These are phyloP conservation scores for Cucurbitaria berberidis DNA, from an alignment of 2,329 filamentous ascomycete genomes.

Conservation along the genomic window DNA sequence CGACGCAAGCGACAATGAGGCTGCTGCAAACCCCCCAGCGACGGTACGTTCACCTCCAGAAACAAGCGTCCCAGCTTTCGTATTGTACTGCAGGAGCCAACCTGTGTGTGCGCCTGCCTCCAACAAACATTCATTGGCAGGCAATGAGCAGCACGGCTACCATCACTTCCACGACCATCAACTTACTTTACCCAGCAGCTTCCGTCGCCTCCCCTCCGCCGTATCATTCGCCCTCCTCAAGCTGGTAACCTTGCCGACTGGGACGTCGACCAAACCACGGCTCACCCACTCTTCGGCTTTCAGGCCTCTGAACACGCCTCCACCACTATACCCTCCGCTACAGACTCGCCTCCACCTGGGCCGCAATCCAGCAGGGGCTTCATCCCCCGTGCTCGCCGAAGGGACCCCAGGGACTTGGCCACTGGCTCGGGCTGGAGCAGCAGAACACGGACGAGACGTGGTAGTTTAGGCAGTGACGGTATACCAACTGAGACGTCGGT, in stretches of 20 bases:
- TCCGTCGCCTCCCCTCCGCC: slow-evolving; percentile 3
- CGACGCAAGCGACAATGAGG: slow-evolving; percentile 7
- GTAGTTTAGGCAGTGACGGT: not conserved
- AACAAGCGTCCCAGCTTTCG: not conserved
- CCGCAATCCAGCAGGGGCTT: not conserved
- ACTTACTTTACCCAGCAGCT: slow-evolving; percentile 11
- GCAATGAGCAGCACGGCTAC: not conserved
- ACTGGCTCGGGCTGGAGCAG: slow-evolving; percentile 10
- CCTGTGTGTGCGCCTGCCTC: not conserved
- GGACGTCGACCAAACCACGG: not conserved
- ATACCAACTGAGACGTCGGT: not conserved
- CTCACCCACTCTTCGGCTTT: not conserved
- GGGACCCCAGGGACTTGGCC: slow-evolving; percentile 4
- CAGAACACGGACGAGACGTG: slow-evolving; percentile 2
- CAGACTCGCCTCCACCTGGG: not conserved
- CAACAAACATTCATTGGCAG: not conserved
- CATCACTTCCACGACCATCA: not conserved
- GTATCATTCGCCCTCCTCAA: slow-evolving; percentile 5
- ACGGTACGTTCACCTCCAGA: slow-evolving; percentile 13
- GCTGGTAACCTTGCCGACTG: not conserved
- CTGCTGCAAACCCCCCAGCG: slow-evolving; percentile 8
- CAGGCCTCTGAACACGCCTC: not conserved
- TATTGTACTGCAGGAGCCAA: not conserved
- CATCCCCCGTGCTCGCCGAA: not conserved
- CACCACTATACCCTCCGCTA: not conserved